phyloP scores from a whole-genome alignment of 768 basidiomycete species.

The Mycena chlorophos region DNA sequence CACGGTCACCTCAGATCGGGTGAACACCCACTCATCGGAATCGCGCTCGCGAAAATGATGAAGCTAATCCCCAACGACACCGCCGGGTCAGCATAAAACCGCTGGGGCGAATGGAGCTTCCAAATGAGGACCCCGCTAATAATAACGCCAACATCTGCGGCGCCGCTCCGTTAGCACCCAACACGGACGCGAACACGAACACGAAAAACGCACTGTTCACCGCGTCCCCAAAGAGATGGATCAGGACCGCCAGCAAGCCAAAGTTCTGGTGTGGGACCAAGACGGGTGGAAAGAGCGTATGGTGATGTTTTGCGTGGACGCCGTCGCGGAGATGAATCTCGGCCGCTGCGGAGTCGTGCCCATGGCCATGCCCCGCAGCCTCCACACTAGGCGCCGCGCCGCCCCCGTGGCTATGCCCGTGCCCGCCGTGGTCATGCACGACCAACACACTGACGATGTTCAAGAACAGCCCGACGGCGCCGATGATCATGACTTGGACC shows the following conservation, averaged over 20 bases:
- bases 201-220: conserved; percentile 44
- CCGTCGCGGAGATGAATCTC: conserved; percentile 12
- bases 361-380: conserved; percentile 4
- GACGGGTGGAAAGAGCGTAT: conserved; percentile 42
- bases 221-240: conserved; percentile 55
- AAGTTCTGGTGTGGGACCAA: conserved; percentile 39
- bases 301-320: conserved; percentile 46
- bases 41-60: conserved; percentile 53
- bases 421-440: conserved; percentile 51
- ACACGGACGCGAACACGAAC: background rate
- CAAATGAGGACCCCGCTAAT: conserved; percentile 51
- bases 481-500: conserved; percentile 47
- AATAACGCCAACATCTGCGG: conserved; percentile 54
- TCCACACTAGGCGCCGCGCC: conserved; percentile 4
- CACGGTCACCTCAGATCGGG: background rate
- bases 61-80: conserved; percentile 50
- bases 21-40: conserved; percentile 48
- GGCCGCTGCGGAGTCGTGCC: conserved; percentile 6
- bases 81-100: conserved; percentile 57
- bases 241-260: conserved; percentile 48
- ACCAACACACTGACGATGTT: conserved; percentile 51
- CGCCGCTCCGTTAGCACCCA: background rate
- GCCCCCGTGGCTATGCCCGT: conserved; percentile 40
- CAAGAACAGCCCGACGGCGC: conserved; percentile 46
- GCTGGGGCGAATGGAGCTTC: conserved; percentile 43